Base-by-base conservation (phyloP, 352 stramenopile species). In the Halophytophthora batemanensis region DNA sequence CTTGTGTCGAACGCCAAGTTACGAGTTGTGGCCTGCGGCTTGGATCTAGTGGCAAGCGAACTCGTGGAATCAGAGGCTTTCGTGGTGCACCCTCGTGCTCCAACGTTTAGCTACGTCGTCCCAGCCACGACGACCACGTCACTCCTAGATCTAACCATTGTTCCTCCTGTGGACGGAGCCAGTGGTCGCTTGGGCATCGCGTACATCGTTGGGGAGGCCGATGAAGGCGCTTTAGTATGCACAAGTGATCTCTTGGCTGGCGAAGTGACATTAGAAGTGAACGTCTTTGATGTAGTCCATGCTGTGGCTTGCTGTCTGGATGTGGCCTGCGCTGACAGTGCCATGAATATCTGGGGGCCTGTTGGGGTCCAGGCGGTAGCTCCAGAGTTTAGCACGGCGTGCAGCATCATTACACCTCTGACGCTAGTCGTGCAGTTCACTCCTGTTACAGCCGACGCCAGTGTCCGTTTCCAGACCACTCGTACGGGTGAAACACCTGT, bases 241-340 rank as follows among this genome's bases (percentile, higher is more conserved):
- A 52, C 7, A 13, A 42, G 37, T 2, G 41, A 50, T 0, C 64
- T 53, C 15, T 38, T 45, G 3, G 42, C 50, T 6, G 59, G 43
- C 2, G 63, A 66, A 1, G 50, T 56, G 3, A 64, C 46, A 3
- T 48, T 65, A 21, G 36, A 22, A 14, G 67, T 56, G 23, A 64
- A 59, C n/a, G 72, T 80, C 14, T 74, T 57, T 15, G 69, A 86
- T 25, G 52, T 78, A 4, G 53, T 90, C 12, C 58, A 42, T 36
- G 74, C 76, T 0, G 64, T 85, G 1, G 54, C 69, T 15, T 90
- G 79, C 49, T 90, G 79, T 34, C 36, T 75, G 4, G 54, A 60
- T 14, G 49, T 66, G 5, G 36, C 48, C 0, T 78, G 69, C 19
- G 59, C 52, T 4, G 49, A 64, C 40, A 75, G 69, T 17, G 40